A percentile compares a stretch with the other conserved stretches of the same genome.
These are phyloP conservation scores for Solanum chiquidenum DNA, from an alignment of 257 asterid genomes.

Conservation along the genomic window DNA sequence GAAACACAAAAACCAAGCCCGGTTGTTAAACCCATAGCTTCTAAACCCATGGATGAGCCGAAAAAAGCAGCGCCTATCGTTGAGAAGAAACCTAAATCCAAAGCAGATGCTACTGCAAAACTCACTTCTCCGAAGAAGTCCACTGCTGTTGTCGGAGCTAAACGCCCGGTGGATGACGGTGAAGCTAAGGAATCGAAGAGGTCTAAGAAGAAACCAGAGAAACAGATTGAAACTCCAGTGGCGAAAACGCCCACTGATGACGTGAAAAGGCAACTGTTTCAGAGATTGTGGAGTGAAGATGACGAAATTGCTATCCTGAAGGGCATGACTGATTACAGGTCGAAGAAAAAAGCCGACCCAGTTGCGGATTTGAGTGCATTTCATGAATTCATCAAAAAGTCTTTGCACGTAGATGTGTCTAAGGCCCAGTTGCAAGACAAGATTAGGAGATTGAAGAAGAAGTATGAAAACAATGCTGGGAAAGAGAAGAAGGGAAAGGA, in stretches of 20 bases:
- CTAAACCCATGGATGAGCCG: conserved; percentile 1
- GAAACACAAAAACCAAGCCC: background rate
- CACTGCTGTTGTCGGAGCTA: conserved; percentile 14
- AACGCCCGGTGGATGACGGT: conserved; percentile 26
- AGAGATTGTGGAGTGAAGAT: conserved; percentile 53
- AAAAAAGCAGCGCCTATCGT: background rate
- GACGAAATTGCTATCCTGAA: conserved; percentile 47
- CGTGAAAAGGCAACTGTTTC: conserved; percentile 28
- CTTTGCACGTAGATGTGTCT: conserved; percentile 26
- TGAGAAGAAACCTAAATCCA: conserved; percentile 1
- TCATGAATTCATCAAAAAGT: conserved; percentile 35
- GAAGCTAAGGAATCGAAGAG: conserved; percentile 27
- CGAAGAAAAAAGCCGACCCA: conserved; percentile 30
- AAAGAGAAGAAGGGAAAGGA: conserved; percentile 34
- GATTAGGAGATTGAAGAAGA: conserved; percentile 43
- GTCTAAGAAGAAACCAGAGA: conserved; percentile 29
- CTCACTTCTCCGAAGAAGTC: conserved; percentile 3
- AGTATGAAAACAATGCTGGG: conserved; percentile 28
- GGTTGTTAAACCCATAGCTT: background rate
- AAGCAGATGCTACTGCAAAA: background rate
- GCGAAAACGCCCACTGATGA: conserved; percentile 8
- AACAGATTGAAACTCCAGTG: conserved; percentile 8
- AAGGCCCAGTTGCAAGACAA: conserved; percentile 48
- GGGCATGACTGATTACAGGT: conserved; percentile 39
- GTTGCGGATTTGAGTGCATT: conserved; percentile 28